Evolutionary conservation across 225 moss, liverwort and hornwort species (phyloP), one percentile per base, ranked within the genome.

Genomic region (Polytrichum commune): DNA sequence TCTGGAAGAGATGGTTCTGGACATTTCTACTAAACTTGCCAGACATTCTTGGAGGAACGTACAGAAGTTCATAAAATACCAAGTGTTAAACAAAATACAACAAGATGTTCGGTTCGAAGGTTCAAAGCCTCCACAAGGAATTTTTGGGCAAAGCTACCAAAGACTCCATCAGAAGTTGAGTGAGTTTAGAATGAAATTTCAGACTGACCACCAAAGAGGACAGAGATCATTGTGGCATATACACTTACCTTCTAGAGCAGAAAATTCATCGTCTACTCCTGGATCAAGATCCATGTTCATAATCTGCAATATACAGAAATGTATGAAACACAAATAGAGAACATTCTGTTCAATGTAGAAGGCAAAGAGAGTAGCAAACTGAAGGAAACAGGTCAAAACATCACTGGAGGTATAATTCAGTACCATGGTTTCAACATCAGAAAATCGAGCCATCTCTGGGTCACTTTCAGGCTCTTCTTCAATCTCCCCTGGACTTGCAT

Each of bases 371-470:
- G 27, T 53, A 22, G 66, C 18, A 8, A 6, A 29, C 28, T 20
- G 6, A 28, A 66, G 8, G 32, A 19, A 67, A 60, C 54, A 55
- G 64, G 22, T 1, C 9, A 26, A 61, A n/a, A 61, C 7, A 61
- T 61, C 13, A 61, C 23, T 1, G 1, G 22, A 22, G 9, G 60
- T 22, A 35, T 24, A 53, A 53, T 9, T 38, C 33, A 61, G 46
- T 77, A 98, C 97, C 97, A 98, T 91, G 53, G 94, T 82, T 88
- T 98, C 97, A 65, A 98, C 78, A 69, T 98, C 97, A 69, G 97
- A 98, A 77, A 94, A 95, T 54, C 90, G 89, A 78, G 90, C 76
- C 73, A 84, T 81, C 53, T 98, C 94, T 69, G 85, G 89, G 71
- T 98, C 97, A 86, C 92, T 93, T 62, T 98, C 92, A n/a, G 84